A percentile compares a stretch with the other conserved stretches of the same genome.
These are phyloP conservation scores for Sphagnum tenellum DNA, from an alignment of 225 moss, liverwort and hornwort species.

Conservation along the genomic window DNA sequence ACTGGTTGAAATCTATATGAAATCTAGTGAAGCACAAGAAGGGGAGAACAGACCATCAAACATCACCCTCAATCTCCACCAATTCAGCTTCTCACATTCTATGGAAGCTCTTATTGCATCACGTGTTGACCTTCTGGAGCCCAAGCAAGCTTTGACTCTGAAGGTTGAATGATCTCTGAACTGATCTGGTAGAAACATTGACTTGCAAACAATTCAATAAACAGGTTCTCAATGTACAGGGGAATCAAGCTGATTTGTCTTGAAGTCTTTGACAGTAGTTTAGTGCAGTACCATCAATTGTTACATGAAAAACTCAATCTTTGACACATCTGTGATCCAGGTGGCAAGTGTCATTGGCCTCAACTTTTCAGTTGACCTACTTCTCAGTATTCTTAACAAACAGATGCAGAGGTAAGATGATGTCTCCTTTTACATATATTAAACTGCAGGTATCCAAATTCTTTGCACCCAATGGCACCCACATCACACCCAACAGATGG, in stretches of 20 bases:
- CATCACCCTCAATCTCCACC: slow-evolving; percentile 18
- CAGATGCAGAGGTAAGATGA: slow-evolving; percentile 27
- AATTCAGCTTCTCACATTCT: slow-evolving; percentile 40
- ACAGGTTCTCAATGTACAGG: no score
- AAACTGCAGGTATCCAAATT: not conserved
- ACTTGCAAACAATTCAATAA: no score
- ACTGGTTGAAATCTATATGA: slow-evolving; percentile 24
- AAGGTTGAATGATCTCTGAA: slow-evolving; percentile 12
- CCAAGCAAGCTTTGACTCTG: slow-evolving; percentile 26
- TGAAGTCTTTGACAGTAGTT: no score
- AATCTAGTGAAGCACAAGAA: slow-evolving; percentile 12
- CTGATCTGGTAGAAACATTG: not conserved
- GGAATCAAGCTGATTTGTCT: no score
- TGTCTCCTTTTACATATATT: not conserved
- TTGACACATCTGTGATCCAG: slow-evolving; percentile 9
- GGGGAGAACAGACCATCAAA: slow-evolving; percentile 10
- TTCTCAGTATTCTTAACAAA: slow-evolving; percentile 22
- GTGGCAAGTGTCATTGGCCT: slow-evolving; percentile 48
- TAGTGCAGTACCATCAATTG: no score
- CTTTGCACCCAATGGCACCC: not conserved
- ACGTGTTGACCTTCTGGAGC: slow-evolving; percentile 35
- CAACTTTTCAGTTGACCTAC: slow-evolving; percentile 20
- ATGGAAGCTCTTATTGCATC: slow-evolving; percentile 45
- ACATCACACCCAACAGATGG: not conserved
- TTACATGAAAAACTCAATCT: no score